Evolutionary conservation across 306 rosid genomes (phyloP), one percentile per base, ranked within the genome.

Genomic region (Rosa lucieae): DNA sequence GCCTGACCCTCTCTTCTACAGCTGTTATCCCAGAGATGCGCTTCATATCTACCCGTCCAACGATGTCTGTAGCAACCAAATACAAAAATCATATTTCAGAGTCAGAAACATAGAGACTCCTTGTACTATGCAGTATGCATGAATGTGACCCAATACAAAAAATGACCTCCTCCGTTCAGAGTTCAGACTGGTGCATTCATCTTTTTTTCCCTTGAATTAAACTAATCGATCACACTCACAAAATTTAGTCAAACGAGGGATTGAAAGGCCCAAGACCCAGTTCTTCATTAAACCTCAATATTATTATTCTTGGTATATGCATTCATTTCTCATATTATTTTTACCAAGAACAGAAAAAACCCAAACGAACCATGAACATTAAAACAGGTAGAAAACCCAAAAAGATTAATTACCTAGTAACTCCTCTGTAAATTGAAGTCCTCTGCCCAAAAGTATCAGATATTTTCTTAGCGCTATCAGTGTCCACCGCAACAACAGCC

Each of bases 11-110:
- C 99, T 46, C 99, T 91, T 77, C 98, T 91, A 87, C 98, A 93
- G 92, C 99, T 96, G 86, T 96, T 96, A 83, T 96, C 99, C 99
- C 99, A 96, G 2, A 96, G 96, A 93, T 96, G 99, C 85, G 99
- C 99, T 86, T 96, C 99, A 76, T 96, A 96, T 93, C 99, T 89
- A 72, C 99, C 99, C 77, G 99, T 96, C 99, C 99, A 96, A 77
- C 99, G 82, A 81, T 95, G 99, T 56, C 99, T 95, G 86, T 77
- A 76, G 53, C 74, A 42, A 76, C 46, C 35, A 37, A 42, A 74
- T 55, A 17, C 43, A 68, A 32, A 40, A 58, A 40, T 67, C 29
- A 67, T 42, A 67, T 67, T 8, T 17, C 21, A 4, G 21, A 67
- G 43, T 23, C 72, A 68, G 32, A 55, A 47, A 52, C 53, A 49